phyloP scores from a whole-genome alignment of 768 basidiomycete species.

The Tricholoma sp. region DNA sequence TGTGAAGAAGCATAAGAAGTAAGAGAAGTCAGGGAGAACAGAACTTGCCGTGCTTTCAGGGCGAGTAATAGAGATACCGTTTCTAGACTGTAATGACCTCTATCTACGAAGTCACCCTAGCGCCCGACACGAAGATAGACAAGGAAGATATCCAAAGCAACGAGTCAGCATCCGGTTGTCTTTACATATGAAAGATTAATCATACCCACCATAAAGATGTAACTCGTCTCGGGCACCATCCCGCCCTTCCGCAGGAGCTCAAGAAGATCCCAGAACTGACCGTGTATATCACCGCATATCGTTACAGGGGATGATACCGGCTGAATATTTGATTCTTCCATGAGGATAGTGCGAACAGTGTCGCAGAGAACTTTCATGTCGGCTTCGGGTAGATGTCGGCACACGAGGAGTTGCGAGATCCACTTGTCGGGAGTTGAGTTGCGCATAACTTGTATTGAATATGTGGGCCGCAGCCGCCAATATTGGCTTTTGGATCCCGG shows the following conservation, averaged over 20 bases:
- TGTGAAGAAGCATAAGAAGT: conserved; percentile 21
- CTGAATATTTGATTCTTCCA: conserved; percentile 98
- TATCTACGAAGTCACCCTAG: conserved; percentile 96
- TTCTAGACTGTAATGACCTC: conserved; percentile 94
- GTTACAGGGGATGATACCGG: conserved; percentile 95
- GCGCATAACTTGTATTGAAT: conserved; percentile 14
- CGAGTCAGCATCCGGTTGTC: conserved; percentile 17
- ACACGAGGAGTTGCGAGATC: conserved; percentile 83
- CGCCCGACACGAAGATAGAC: conserved; percentile 13
- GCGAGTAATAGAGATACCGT: conserved; percentile 87
- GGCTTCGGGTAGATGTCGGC: conserved; percentile 82
- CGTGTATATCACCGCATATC: conserved; percentile 94
- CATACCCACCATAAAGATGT: conserved; percentile 92
- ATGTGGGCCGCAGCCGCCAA: no score
- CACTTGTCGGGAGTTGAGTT: conserved; percentile 61
- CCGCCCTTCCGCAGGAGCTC: conserved; percentile 87
- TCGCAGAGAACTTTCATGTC: conserved; percentile 95
- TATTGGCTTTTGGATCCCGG: no score
- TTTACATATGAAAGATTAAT: conserved; percentile 27
- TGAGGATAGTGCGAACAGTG: conserved; percentile 79
- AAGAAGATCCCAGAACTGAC: conserved; percentile 95
- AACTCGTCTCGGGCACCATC: conserved; percentile 80
- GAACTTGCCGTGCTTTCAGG: conserved; percentile 75
- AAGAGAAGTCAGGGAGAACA: background rate
- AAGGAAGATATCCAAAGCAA: conserved; percentile 3